Evolutionary conservation across 306 rosid genomes (phyloP).

Genomic region (Vigna mungo): DNA sequence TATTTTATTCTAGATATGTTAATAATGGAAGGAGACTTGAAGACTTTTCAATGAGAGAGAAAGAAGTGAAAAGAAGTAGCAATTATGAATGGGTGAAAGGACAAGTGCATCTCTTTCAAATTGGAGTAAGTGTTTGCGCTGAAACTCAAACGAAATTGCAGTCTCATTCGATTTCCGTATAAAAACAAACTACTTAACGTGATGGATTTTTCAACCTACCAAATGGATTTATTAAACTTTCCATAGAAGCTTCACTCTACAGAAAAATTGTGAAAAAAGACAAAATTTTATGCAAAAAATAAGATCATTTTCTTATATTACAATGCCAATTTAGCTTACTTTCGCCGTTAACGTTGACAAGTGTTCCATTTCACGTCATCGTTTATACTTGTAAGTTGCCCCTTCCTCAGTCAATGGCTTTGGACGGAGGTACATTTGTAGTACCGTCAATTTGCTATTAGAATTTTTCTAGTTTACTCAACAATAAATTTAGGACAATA

Average conservation of each 20-base stretch:
- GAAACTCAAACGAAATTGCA: slow-evolving; percentile 23
- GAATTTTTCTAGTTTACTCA: neutral
- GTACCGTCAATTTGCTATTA: neutral
- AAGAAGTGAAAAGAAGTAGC: too few relatives aligned
- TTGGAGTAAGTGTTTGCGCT: too few relatives aligned
- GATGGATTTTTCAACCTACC: slow-evolving; percentile 5
- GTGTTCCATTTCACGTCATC: neutral
- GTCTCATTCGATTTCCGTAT: slow-evolving; percentile 36
- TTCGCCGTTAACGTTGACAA: neutral
- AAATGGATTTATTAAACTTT: neutral
- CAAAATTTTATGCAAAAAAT: neutral
- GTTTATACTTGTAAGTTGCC: neutral
- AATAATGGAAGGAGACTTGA: too few relatives aligned
- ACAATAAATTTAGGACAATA: too few relatives aligned
- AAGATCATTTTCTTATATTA: neutral
- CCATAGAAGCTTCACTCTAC: slow-evolving; percentile 4
- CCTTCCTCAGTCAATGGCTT: slow-evolving; percentile 28
- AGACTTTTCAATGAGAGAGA: too few relatives aligned
- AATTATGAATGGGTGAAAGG: neutral
- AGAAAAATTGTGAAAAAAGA: too few relatives aligned
- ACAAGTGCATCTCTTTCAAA: neutral
- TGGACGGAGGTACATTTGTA: slow-evolving; percentile 23
- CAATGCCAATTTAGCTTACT: neutral
- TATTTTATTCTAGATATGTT: too few relatives aligned
- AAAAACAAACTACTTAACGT: slow-evolving; percentile 30